Conservation (phyloP, 176 grass and related monocot genomes). For the Triticum turgidum region DNA sequence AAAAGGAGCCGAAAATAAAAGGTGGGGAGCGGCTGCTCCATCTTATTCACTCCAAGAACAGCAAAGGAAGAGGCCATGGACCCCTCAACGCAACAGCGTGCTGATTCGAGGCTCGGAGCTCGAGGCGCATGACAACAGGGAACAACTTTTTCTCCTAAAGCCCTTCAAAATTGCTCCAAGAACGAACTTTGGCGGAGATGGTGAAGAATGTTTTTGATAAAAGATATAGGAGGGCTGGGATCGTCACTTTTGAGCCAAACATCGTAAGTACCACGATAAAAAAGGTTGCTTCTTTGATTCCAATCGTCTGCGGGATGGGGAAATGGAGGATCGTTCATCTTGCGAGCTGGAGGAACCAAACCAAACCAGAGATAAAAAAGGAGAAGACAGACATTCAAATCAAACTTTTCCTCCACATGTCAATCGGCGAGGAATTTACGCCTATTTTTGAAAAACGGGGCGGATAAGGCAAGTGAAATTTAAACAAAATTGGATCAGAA, state of each 20-base stretch:
- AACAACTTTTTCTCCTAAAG: conserved; percentile 25
- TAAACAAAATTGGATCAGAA: background rate
- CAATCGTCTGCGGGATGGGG: background rate
- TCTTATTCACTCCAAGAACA: conserved; percentile 26
- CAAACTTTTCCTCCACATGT: background rate
- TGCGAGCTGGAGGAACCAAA: background rate
- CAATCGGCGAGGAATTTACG: background rate
- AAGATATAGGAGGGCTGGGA: background rate
- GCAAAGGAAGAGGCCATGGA: conserved; percentile 26
- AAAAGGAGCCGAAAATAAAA: conserved; percentile 31
- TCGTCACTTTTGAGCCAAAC: background rate
- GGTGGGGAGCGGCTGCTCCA: conserved; percentile 15
- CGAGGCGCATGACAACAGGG: conserved; percentile 22
- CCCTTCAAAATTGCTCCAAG: background rate
- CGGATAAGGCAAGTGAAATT: background rate
- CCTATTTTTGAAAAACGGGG: background rate
- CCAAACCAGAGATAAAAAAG: conserved; percentile 1
- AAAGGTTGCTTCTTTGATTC: background rate
- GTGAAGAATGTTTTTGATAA: background rate
- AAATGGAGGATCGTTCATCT: background rate
- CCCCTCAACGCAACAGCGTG: background rate
- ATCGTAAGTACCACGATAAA: background rate
- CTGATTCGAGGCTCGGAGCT: conserved; percentile 31
- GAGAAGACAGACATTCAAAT: background rate
- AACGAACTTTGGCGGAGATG: background rate